Evolutionary conservation across 1,284 basidiomycete species (phyloP).

Genomic region (Marasmius sp.): DNA sequence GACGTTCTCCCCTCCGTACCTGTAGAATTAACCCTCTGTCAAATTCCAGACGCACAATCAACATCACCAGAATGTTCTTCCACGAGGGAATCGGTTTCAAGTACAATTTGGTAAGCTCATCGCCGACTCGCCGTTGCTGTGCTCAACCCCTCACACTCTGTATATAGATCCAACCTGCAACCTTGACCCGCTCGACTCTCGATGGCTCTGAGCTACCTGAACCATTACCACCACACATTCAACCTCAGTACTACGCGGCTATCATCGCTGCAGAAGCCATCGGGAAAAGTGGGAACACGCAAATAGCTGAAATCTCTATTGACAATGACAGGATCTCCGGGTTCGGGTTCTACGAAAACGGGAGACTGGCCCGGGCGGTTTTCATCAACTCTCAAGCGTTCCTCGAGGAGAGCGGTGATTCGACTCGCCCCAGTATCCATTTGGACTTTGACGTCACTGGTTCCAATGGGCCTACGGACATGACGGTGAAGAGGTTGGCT

Average conservation of each 20-base stretch:
- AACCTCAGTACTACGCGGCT: conserved; percentile 22
- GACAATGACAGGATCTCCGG: conserved; percentile 5
- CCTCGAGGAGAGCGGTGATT: conserved; percentile 25
- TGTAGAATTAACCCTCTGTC: not conserved
- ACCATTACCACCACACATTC: conserved; percentile 22
- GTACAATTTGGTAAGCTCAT: conserved; percentile 21
- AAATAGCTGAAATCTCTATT: conserved; percentile 7
- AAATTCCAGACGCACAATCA: conserved; percentile 14
- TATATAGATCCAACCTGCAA: conserved; percentile 22
- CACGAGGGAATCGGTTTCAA: conserved; percentile 27
- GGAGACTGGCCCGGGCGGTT: conserved; percentile 3
- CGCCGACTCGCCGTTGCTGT: not conserved
- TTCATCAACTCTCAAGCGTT: conserved; percentile 14
- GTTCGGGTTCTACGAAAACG: conserved; percentile 8
- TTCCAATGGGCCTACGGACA: conserved; percentile 20
- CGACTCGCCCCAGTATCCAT: conserved; percentile 38
- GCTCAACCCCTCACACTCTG: not conserved
- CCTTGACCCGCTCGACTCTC: conserved; percentile 17
- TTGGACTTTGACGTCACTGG: conserved; percentile 40
- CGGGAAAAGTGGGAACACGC: conserved; percentile 10
- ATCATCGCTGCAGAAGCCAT: conserved; percentile 23
- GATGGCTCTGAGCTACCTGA: conserved; percentile 16
- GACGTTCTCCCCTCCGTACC: conserved; percentile 19
- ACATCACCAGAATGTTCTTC: conserved; percentile 20
- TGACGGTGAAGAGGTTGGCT: conserved; percentile 42